These are phyloP conservation scores for Neurospora crassa DNA, from an alignment of 2,329 filamentous ascomycete species.

Conservation along the genomic window DNA sequence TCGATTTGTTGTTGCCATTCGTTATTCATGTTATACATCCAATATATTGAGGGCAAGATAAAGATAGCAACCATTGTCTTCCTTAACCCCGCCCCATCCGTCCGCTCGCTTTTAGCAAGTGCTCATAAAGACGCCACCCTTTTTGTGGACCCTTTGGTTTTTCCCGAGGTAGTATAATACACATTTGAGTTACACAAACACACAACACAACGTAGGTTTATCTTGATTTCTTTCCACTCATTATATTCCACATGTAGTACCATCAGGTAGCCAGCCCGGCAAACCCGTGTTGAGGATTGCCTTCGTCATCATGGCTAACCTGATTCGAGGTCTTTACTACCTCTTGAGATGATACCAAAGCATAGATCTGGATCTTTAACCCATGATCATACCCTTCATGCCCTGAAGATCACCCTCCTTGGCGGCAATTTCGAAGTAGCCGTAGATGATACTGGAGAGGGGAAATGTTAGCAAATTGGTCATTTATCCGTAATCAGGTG, in stretches of 20 bases:
- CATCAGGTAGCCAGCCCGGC: neutral
- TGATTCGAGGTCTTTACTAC: neutral
- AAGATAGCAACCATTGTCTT: neutral
- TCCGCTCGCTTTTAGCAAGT: neutral
- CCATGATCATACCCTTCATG: constrained; percentile 66
- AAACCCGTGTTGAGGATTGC: neutral
- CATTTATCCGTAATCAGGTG: neutral
- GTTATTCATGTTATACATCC: neutral
- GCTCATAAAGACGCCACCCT: neutral
- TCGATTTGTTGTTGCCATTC: neutral
- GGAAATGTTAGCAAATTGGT: constrained; percentile 24
- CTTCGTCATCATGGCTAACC: neutral
- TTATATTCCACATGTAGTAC: neutral
- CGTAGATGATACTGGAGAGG: constrained; percentile 78
- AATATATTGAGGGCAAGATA: neutral
- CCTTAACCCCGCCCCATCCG: neutral
- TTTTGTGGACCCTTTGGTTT: neutral
- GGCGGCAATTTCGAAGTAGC: constrained; percentile 98
- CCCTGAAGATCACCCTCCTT: constrained; percentile 94
- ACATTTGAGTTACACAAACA: neutral
- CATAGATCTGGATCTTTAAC: constrained; percentile 28
- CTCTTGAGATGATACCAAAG: neutral
- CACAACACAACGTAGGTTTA: neutral
- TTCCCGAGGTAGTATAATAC: neutral
- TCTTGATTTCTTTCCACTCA: neutral